Conservation (phyloP, 2,329 filamentous ascomycete genomes). For the Anthostomella pinea region DNA sequence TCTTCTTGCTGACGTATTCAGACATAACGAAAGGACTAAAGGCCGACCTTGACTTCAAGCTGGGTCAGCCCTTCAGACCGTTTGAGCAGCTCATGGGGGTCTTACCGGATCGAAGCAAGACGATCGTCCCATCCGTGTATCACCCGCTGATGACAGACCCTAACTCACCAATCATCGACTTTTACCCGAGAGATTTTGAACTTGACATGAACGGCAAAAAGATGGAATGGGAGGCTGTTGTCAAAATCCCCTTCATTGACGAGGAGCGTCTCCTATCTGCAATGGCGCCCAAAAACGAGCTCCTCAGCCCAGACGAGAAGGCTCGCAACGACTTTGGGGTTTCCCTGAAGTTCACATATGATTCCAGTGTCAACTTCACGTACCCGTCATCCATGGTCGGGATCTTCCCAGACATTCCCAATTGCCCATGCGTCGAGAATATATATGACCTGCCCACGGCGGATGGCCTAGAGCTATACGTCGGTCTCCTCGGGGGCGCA, state of each 20-base stretch:
- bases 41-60: constrained; percentile 85
- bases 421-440: constrained; percentile 92
- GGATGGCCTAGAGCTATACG: constrained; percentile 81
- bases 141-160: constrained; percentile 90
- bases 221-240: constrained; percentile 99
- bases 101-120: constrained; percentile 93
- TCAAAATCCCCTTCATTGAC: constrained; percentile 98
- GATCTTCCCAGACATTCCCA: constrained; percentile 82
- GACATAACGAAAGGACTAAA: constrained; percentile 86
- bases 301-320: constrained; percentile 76
- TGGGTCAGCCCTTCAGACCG: constrained; percentile 91
- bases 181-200: constrained; percentile 95
- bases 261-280: constrained; percentile 80
- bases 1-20: constrained; percentile 29
- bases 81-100: constrained; percentile 99
- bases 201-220: constrained; percentile 99
- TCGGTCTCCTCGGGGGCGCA: constrained; percentile 80
- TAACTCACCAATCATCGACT: constrained; percentile 92
- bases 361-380: constrained; percentile 69
- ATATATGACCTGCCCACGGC: constrained; percentile 92
- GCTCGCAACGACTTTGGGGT: constrained; percentile 87
- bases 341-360: constrained; percentile 88
- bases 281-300: constrained; percentile 79
- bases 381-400: constrained; percentile 88
- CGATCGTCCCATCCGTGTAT: constrained; percentile 84